Percentiles rank a stretch among this genome's conserved stretches.
phyloP scores from a whole-genome alignment of 1,139 yeast species.

The Lizanozyma gosingica region DNA sequence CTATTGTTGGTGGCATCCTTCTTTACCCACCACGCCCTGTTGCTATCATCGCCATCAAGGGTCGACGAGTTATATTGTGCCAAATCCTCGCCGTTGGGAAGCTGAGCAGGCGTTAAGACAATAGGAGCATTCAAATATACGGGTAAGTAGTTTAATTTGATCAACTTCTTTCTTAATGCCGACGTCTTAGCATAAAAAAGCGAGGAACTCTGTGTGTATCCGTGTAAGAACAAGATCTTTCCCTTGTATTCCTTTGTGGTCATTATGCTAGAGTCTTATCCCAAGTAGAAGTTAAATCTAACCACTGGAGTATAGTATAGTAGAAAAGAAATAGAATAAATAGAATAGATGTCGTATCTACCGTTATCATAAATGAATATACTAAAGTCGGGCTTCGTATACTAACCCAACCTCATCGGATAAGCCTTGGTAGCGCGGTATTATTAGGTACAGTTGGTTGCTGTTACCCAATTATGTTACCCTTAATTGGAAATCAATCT shows the following conservation, averaged over 20 bases:
- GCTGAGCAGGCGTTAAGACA: constrained; percentile 51
- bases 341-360: too few relatives aligned
- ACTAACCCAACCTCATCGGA: too few relatives aligned
- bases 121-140: constrained; percentile 76
- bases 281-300: too few relatives aligned
- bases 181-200: constrained; percentile 40
- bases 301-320: too few relatives aligned
- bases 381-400: too few relatives aligned
- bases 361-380: too few relatives aligned
- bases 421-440: too few relatives aligned
- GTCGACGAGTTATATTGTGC: constrained; percentile 26
- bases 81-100: constrained; percentile 48
- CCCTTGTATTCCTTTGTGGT: neutral
- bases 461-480: too few relatives aligned
- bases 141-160: constrained; percentile 42
- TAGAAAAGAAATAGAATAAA: too few relatives aligned
- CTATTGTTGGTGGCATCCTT: constrained; percentile 14
- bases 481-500: too few relatives aligned
- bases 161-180: constrained; percentile 31
- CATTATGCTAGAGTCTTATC: too few relatives aligned
- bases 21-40: constrained; percentile 41
- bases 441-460: too few relatives aligned
- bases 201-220: constrained; percentile 35
- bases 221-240: constrained; percentile 33
- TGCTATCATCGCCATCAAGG: constrained; percentile 37